A percentile compares a stretch with the other conserved stretches of the same genome.
phyloP scores from a whole-genome alignment of 129 eudicot genomes.

The Logfia minima region DNA sequence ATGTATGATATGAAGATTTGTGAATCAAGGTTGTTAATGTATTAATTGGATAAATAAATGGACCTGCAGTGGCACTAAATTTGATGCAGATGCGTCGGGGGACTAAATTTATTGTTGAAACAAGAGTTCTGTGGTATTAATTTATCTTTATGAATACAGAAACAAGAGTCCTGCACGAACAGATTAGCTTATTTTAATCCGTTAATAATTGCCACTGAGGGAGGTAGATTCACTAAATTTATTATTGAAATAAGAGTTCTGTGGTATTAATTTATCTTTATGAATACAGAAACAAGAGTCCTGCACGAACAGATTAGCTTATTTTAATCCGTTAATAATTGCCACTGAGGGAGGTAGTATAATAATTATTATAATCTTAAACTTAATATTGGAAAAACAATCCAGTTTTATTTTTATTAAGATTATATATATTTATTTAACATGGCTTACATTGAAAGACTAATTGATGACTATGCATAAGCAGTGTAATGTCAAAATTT shows the following conservation, averaged over 20 bases:
- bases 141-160: background rate
- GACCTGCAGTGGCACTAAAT: constrained; percentile 23
- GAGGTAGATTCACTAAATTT: background rate
- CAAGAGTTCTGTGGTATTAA: background rate
- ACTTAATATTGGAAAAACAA: constrained; percentile 16
- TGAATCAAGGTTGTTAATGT: background rate
- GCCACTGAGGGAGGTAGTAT: background rate
- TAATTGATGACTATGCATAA: background rate
- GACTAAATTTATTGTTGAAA: background rate
- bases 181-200: background rate
- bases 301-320: background rate
- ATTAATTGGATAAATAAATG: constrained; percentile 6
- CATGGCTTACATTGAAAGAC: background rate
- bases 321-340: background rate
- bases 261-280: background rate
- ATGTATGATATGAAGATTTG: constrained; percentile 10
- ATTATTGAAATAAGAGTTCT: background rate
- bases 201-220: background rate
- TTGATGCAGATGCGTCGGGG: background rate
- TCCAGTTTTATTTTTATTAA: background rate
- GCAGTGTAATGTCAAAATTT: background rate
- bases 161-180: background rate
- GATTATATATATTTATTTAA: background rate
- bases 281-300: background rate
- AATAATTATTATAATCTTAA: background rate